Evolutionary conservation across 345 rosid species (phyloP).

Genomic region (Eucalyptus brandiana): DNA sequence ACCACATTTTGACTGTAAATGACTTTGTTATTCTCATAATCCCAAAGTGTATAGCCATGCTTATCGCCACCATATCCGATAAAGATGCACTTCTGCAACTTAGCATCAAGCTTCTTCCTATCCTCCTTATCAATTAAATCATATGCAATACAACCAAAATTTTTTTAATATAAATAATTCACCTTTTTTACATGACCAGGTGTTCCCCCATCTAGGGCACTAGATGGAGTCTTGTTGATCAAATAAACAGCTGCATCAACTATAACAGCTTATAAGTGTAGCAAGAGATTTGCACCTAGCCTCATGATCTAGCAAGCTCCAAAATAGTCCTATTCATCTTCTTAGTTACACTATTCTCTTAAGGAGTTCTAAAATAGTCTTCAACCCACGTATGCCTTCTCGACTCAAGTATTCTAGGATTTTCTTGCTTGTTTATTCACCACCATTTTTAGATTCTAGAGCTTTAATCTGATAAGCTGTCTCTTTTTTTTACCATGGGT

Average conservation of each 20-base stretch:
- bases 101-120: too few species aligned
- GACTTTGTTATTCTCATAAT: background rate
- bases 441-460: too few species aligned
- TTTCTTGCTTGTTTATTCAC: too few species aligned
- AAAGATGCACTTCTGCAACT: background rate
- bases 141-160: background rate
- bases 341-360: background rate
- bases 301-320: background rate
- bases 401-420: too few species aligned
- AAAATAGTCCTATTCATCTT: too few species aligned
- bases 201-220: background rate
- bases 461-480: fast-evolving
- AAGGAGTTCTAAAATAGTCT: background rate
- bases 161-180: too few species aligned
- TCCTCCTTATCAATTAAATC: background rate
- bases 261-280: too few species aligned
- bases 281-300: background rate
- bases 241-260: fast-evolving
- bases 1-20: background rate
- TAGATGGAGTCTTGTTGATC: background rate
- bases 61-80: background rate
- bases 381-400: too few species aligned
- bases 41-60: background rate
- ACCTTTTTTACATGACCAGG: too few species aligned
- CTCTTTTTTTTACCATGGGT: too few species aligned